Evolutionary conservation across 768 basidiomycete genomes (phyloP).

Genomic region (Clathrus columnatus): DNA sequence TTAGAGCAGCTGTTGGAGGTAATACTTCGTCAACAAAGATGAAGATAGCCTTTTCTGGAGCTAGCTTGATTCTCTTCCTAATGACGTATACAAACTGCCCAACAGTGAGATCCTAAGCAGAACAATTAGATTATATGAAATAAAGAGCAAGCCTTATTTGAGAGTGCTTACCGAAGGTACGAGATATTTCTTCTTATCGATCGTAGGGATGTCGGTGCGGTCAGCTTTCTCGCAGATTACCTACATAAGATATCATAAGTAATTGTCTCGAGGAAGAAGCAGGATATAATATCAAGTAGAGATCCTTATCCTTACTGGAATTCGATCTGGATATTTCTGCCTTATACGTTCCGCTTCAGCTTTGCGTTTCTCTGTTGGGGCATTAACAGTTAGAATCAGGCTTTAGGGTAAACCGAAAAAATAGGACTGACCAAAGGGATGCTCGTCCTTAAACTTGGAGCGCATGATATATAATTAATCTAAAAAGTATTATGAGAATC

Average conservation of each 20-base stretch:
- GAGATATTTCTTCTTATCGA: slow-evolving; percentile 99
- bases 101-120: slow-evolving; percentile 78
- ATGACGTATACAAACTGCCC: slow-evolving; percentile 99
- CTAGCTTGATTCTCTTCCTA: slow-evolving; percentile 98
- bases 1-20: slow-evolving; percentile 94
- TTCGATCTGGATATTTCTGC: slow-evolving; percentile 98
- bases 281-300: too few relatives aligned
- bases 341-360: slow-evolving; percentile 97
- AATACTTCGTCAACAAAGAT: slow-evolving; percentile 99
- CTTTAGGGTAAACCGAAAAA: slow-evolving; percentile 15
- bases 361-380: slow-evolving; percentile 94
- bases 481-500: too few relatives aligned
- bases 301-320: slow-evolving; percentile 65
- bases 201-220: slow-evolving; percentile 95
- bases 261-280: not conserved
- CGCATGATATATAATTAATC: slow-evolving; percentile 47
- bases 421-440: slow-evolving; percentile 77
- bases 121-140: not conserved
- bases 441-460: slow-evolving; percentile 98
- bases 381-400: not conserved
- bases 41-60: slow-evolving; percentile 99
- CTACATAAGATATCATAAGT: slow-evolving; percentile 33
- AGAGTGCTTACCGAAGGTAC: slow-evolving; percentile 76
- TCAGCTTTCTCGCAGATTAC: slow-evolving; percentile 99
- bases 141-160: not conserved